phyloP scores from a whole-genome alignment of 192 early-diverging fungal genomes.

The Coemansia sp. region DNA sequence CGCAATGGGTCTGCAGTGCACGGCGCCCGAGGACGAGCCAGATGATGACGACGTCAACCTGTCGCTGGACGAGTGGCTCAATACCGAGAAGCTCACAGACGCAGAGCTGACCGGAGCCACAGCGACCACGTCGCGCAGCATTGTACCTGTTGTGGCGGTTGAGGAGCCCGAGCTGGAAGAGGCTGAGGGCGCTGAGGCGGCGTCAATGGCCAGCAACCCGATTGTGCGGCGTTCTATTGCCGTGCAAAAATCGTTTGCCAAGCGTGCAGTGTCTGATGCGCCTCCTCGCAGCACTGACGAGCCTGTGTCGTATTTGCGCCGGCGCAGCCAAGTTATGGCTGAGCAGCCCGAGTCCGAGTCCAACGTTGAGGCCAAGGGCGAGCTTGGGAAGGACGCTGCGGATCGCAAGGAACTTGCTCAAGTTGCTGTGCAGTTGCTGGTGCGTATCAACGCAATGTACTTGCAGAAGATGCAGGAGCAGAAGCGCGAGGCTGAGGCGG shows the following conservation, averaged over 20 bases:
- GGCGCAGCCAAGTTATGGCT: slow-evolving; percentile 30
- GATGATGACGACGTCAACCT: slow-evolving; percentile 30
- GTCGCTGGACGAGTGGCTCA: slow-evolving; percentile 54
- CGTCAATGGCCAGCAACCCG: slow-evolving; percentile 19
- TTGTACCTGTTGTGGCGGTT: neutral
- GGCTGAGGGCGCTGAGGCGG: slow-evolving; percentile 7
- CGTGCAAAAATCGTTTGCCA: slow-evolving; percentile 39
- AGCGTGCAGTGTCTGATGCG: slow-evolving; percentile 11
- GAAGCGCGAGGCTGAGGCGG: slow-evolving; percentile 5
- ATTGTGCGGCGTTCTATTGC: slow-evolving; percentile 29
- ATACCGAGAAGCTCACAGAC: slow-evolving; percentile 45
- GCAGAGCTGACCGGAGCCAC: slow-evolving; percentile 25
- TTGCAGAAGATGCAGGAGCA: slow-evolving; percentile 34
- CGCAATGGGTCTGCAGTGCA: slow-evolving; percentile 54
- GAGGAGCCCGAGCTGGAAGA: slow-evolving; percentile 50
- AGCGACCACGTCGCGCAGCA: slow-evolving; percentile 13
- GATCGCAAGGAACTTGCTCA: slow-evolving; percentile 24
- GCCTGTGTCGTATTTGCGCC: slow-evolving; percentile 49
- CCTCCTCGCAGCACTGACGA: slow-evolving; percentile 17
- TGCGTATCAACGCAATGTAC: slow-evolving; percentile 48
- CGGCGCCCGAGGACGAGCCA: slow-evolving; percentile 37
- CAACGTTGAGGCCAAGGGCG: too few species aligned
- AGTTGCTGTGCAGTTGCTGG: slow-evolving; percentile 37
- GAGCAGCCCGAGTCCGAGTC: neutral
- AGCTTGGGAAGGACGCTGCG: neutral